These are phyloP conservation scores for Kurtzmaniella cleridarum DNA, from an alignment of 805 yeast species.

Conservation along the genomic window DNA sequence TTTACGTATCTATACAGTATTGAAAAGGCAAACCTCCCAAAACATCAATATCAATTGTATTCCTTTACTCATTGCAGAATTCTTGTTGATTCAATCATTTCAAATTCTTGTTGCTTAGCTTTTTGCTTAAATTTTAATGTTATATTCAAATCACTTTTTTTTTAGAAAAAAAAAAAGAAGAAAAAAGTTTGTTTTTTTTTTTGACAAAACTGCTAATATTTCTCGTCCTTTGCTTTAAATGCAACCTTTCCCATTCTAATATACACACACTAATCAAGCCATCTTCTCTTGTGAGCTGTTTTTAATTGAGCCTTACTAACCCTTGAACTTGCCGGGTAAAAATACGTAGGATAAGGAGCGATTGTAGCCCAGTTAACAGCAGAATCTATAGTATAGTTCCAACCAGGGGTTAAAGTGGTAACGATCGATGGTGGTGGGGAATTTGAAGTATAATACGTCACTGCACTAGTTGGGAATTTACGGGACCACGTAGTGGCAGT, in stretches of 20 bases:
- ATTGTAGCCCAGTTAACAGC: conserved; percentile 64
- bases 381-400: conserved; percentile 67
- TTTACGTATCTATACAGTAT: too few relatives aligned
- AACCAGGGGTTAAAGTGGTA: conserved; percentile 81
- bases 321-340: conserved; percentile 56
- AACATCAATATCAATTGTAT: too few relatives aligned
- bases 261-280: conserved; percentile 24
- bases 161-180: too few relatives aligned
- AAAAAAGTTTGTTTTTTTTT: too few relatives aligned
- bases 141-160: too few relatives aligned
- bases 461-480: conserved; percentile 61
- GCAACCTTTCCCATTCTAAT: not conserved
- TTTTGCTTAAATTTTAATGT: too few relatives aligned
- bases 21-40: too few relatives aligned
- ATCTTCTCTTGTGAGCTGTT: conserved; percentile 32
- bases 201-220: too few relatives aligned
- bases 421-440: conserved; percentile 36
- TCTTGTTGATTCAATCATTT: too few relatives aligned
- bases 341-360: conserved; percentile 64
- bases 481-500: conserved; percentile 65
- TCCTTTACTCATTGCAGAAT: too few relatives aligned
- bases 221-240: too few relatives aligned
- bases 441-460: conserved; percentile 47
- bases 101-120: too few relatives aligned
- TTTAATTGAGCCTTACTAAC: conserved; percentile 35